A percentile compares a stretch with the other conserved stretches of the same genome.
Conservation (phyloP, 176 grass and related monocot species). For the Carex cristatella region DNA sequence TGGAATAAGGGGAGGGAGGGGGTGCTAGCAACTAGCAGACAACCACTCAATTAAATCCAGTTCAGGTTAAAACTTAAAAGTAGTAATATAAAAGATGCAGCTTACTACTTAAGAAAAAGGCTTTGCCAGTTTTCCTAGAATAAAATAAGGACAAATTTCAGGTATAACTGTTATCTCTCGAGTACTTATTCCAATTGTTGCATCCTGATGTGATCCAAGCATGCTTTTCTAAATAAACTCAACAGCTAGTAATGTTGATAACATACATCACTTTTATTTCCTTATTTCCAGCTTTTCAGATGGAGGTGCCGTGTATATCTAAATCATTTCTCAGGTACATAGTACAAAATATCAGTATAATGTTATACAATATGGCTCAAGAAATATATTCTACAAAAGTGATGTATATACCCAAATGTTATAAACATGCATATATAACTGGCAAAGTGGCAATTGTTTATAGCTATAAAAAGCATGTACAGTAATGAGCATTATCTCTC, state of each 20-base stretch:
- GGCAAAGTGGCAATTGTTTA: neutral
- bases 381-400: neutral
- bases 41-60: neutral
- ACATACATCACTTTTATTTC: neutral
- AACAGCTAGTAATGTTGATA: neutral
- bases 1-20: no score
- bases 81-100: neutral
- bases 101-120: neutral
- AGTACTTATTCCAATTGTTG: neutral
- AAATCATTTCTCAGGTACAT: neutral
- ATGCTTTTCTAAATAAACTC: neutral
- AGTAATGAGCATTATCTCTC: no score
- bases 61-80: neutral
- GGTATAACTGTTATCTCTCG: neutral
- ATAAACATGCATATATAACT: neutral
- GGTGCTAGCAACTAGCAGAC: neutral
- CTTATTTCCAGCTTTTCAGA: neutral
- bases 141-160: neutral
- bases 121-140: neutral
- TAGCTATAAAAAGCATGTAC: neutral
- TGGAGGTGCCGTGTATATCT: neutral
- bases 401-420: neutral
- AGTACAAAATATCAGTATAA: neutral
- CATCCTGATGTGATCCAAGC: conserved; percentile 13
- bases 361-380: neutral